Evolutionary conservation across 805 yeast genomes (phyloP), one percentile per base, ranked within the genome.

Genomic region (Ogataea pini): DNA sequence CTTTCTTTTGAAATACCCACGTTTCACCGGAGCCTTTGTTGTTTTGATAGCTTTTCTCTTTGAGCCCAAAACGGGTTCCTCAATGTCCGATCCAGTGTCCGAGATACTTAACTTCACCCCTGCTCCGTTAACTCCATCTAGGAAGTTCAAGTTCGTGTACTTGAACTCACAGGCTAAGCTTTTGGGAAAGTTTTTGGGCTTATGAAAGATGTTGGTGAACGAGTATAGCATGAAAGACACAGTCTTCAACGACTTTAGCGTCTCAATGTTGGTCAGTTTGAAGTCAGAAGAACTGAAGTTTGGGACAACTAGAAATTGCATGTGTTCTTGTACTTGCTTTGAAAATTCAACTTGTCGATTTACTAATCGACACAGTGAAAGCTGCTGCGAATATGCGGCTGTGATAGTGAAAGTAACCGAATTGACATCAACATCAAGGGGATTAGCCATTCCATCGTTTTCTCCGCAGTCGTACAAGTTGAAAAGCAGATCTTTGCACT

Each of bases 161-260:
- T 44, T 31, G 45, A 42, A 54, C 16, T 48, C 46, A 14, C 36
- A 44, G 17, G 38, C 16, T 8, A 47, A 8, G 4, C 19, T 12
- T 2, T 7, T 28, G 1, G 54, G 55, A 13, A 50, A 4, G 22
- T 51, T 50, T 7, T 20, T 37, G 13, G 64, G 64, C 12, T 52
- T 57, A 16, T 59, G 49, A 34, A 58, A 60, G 6, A 39, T 47
- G 47, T 56, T 54, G 10, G 56, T 45, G 19, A 59, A 51, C 13
- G 56, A 31, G 33, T 44, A 46, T 7, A 59, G 41, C 20, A 44
- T 50, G 16, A 47, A 36, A 5, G 49, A 44, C 32, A 22, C 25
- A 6, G 25, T 22, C 8, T 22, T 22, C 5, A 43, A 14, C 13
- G 36, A 5, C 13, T 36, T 19, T 1, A 45, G 18, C 9, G 33